A percentile compares a stretch with the other conserved stretches of the same genome.
phyloP scores from a whole-genome alignment of 495 filamentous ascomycete species.

The Hypoxylon fragiforme region DNA sequence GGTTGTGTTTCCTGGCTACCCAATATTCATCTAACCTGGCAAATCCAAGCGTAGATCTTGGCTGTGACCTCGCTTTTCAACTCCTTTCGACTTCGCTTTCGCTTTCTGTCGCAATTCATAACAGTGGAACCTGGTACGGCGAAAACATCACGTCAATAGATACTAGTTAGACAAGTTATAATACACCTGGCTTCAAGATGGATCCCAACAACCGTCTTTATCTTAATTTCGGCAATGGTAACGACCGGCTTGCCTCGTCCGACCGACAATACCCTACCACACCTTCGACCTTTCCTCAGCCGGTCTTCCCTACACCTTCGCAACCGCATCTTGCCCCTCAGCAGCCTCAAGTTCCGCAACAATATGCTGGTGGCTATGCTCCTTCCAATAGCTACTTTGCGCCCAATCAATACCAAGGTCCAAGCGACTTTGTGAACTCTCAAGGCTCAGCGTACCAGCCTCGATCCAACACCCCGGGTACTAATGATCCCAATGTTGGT shows the following conservation, averaged over 20 bases:
- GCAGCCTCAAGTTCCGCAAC: slow-evolving; percentile 47
- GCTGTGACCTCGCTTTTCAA: background rate
- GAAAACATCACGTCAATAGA: background rate
- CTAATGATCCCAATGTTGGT: slow-evolving; percentile 75
- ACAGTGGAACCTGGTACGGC: too few relatives aligned
- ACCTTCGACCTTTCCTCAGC: slow-evolving; percentile 93
- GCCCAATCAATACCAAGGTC: slow-evolving; percentile 40
- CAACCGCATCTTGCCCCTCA: slow-evolving; percentile 55
- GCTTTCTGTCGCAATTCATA: background rate
- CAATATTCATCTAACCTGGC: too few relatives aligned
- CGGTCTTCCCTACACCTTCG: slow-evolving; percentile 64
- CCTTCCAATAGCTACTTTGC: slow-evolving; percentile 68
- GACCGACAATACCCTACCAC: slow-evolving; percentile 93
- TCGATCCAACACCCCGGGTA: slow-evolving; percentile 57
- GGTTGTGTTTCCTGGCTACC: too few relatives aligned
- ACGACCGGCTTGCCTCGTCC: slow-evolving; percentile 65
- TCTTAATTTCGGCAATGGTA: slow-evolving; percentile 72
- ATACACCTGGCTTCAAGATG: slow-evolving; percentile 37
- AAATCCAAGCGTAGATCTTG: background rate
- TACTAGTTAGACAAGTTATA: background rate
- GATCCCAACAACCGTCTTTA: slow-evolving; percentile 65
- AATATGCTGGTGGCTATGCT: slow-evolving; percentile 51
- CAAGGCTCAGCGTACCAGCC: slow-evolving; percentile 55
- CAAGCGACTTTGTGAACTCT: slow-evolving; percentile 24
- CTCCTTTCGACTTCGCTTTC: background rate